phyloP scores from a whole-genome alignment of 129 eudicot species.

The Saposhnikovia divaricata region DNA sequence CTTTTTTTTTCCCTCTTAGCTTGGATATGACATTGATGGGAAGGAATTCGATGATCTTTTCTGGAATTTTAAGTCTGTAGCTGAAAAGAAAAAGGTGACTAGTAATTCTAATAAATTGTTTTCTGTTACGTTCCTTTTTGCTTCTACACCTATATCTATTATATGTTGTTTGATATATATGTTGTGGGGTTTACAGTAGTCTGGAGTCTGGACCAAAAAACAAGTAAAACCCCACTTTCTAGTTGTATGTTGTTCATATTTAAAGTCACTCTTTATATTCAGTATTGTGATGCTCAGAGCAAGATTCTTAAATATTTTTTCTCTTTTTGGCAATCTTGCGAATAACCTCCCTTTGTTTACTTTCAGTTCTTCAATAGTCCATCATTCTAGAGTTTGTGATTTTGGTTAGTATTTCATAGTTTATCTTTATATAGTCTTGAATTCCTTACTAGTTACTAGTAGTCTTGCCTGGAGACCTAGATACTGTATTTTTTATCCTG shows the following conservation, averaged over 20 bases:
- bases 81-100: slow-evolving; percentile 69
- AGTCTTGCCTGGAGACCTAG: not conserved
- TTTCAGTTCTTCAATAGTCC: not conserved
- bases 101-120: not conserved
- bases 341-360: not conserved
- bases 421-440: not conserved
- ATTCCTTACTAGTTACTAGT: not conserved
- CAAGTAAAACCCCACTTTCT: not conserved
- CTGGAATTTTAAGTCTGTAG: slow-evolving; percentile 70
- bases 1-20: slow-evolving; percentile 28
- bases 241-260: not conserved
- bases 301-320: not conserved
- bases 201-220: not conserved
- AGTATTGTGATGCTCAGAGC: not conserved
- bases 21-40: slow-evolving; percentile 67
- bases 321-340: not conserved
- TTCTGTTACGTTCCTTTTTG: not conserved
- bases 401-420: not conserved
- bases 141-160: not conserved
- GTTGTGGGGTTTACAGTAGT: not conserved
- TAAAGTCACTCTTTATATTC: not conserved
- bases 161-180: not conserved
- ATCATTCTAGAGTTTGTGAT: not conserved
- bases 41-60: slow-evolving; percentile 78
- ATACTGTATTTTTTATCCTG: not conserved